phyloP scores from a whole-genome alignment of 306 rosid genomes.

The Cicer chorassanicum region DNA sequence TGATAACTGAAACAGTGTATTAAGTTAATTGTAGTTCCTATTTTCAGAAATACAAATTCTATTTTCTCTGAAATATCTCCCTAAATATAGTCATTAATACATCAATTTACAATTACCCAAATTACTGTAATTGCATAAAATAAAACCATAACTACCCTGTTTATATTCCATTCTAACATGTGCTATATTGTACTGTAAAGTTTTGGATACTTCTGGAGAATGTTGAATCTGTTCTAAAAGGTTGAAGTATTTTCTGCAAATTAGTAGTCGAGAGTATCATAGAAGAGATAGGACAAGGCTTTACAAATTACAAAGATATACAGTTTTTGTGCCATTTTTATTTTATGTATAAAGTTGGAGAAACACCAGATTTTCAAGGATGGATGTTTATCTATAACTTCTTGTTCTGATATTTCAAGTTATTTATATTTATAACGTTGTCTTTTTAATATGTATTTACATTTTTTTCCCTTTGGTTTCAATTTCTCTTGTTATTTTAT shows the following conservation, averaged over 20 bases:
- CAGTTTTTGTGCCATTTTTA: not conserved
- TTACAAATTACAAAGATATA: not conserved
- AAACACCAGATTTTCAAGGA: slow-evolving; percentile 21
- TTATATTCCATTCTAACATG: not conserved
- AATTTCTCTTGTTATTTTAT: slow-evolving; percentile 18
- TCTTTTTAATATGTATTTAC: not conserved
- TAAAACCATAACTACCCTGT: not conserved
- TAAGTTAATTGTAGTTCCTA: not conserved
- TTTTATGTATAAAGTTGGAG: slow-evolving; percentile 1
- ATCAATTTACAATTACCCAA: not conserved
- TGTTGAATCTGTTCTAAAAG: not conserved
- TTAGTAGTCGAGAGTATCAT: not conserved
- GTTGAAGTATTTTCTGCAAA: slow-evolving; percentile 8
- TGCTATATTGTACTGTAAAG: not conserved
- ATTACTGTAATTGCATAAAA: not conserved
- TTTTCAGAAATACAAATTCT: slow-evolving; percentile 1
- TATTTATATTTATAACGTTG: not conserved
- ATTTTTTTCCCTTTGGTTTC: slow-evolving; percentile 11
- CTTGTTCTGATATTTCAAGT: not conserved
- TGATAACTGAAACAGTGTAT: not conserved
- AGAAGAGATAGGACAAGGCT: slow-evolving; percentile 19
- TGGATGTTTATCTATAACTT: not conserved
- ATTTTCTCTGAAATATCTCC: not conserved
- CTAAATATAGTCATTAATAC: not conserved
- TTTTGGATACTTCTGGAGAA: not conserved